Evolutionary conservation across 2,329 filamentous ascomycete genomes (phyloP).

Genomic region (Paraconiothyrium sp.): DNA sequence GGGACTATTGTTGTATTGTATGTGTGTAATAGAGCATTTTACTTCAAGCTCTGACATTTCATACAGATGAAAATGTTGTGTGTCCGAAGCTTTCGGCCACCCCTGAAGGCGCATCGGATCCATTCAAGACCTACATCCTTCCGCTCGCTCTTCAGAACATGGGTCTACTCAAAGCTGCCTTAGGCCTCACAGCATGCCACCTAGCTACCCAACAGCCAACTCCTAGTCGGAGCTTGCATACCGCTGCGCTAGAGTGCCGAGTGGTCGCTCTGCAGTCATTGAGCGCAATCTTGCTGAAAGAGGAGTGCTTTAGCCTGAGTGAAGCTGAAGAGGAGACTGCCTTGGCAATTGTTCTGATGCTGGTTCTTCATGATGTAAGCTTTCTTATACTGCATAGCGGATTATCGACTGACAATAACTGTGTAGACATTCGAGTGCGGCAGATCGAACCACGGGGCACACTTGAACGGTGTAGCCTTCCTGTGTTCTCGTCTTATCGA

Average conservation of each 20-base stretch:
- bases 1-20: conserved; percentile 14
- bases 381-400: neutral
- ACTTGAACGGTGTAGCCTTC: conserved; percentile 26
- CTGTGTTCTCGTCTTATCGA: conserved; percentile 22
- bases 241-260: conserved; percentile 22
- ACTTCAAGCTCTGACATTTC: neutral
- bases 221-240: conserved; percentile 12
- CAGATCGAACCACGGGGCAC: conserved; percentile 25
- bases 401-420: neutral
- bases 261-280: conserved; percentile 24
- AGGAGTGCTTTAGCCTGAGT: conserved; percentile 21
- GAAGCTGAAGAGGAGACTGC: conserved; percentile 25
- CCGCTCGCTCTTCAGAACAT: conserved; percentile 22
- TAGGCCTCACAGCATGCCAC: conserved; percentile 26
- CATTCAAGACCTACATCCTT: conserved; percentile 23
- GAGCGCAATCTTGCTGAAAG: conserved; percentile 26
- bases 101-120: conserved; percentile 14
- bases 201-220: conserved; percentile 15
- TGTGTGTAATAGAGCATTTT: neutral
- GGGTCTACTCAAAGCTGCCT: conserved; percentile 20
- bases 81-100: conserved; percentile 19
- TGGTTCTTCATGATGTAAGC: conserved; percentile 26
- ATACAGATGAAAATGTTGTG: conserved; percentile 20
- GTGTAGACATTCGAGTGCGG: conserved; percentile 25
- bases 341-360: conserved; percentile 23